Evolutionary conservation across 192 early-diverging fungal species (phyloP), one percentile per base, ranked within the genome.

Genomic region (Irineochytrium annulatum): DNA sequence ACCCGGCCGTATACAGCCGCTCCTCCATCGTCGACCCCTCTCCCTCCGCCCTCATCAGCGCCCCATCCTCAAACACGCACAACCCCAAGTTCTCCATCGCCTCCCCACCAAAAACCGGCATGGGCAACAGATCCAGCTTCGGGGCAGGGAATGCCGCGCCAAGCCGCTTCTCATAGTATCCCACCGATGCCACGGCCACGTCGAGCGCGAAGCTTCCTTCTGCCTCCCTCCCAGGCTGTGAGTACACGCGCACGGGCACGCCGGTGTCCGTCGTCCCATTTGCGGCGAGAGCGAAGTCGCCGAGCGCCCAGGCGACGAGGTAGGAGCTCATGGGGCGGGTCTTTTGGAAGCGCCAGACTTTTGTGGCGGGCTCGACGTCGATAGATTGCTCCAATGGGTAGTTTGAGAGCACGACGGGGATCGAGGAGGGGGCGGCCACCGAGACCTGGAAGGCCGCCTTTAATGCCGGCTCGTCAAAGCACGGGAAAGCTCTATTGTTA

Each of bases 31-130:
- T 33, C 3, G 59, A 65, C 17, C 8, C 2, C 24, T 35, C 52
- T 17, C 29, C 30, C 8, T 68, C 53, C 19, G 62, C 55, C 3
- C 71, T 28, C n/a, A 43, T 65, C 14, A 64, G 60, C 45, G 39
- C 64, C 35, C 5, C 53, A 24, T 14, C 52, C 1, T n/a, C 53
- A 56, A 62, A 60, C 32, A 52, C 60, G 34, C 43, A 32, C 20
- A 78, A 56, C n/a, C 76, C 76, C 77, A 71, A 83, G 70, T 85
- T 85, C 54, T 84, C 82, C 82, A 85, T 85, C 2, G 75, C 82
- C 17, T 84, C 83, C 13, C 75, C 72, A 30, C 72, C 61, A 65
- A 84, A 84, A 74, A 82, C 79, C 22, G 83, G 83, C 16, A 85
- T 71, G 13, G 82, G 84, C 31, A 83, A 59, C 56, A 84, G 65